phyloP scores from a whole-genome alignment of 306 rosid species.

The Malus domestica region ASM211411v1 NC_041805.1:22599501-22600000 shows the following conservation, averaged over 20 bases:
- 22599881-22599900: not conserved
- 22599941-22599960: not conserved
- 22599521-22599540: conserved; percentile 75
- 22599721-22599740: not conserved
- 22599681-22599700: too few species aligned
- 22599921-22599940: not conserved
- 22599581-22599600: not conserved
- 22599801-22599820: not conserved
- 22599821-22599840: not conserved
- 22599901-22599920: not conserved
- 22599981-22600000: conserved; percentile 85
- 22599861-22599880: not conserved
- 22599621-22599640: not conserved
- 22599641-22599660: too few species aligned
- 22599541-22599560: not conserved
- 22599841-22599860: not conserved
- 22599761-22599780: not conserved
- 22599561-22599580: not conserved
- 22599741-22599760: not conserved
- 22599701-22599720: not conserved
- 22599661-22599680: too few species aligned
- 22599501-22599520: conserved; percentile 77
- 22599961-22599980: conserved; percentile 54
- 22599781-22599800: not conserved
- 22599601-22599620: not conserved